A percentile compares a stretch with the other conserved stretches of the same genome.
Conservation (phyloP, 495 filamentous ascomycete genomes). For the Rostrohypoxylon terebratum region DNA sequence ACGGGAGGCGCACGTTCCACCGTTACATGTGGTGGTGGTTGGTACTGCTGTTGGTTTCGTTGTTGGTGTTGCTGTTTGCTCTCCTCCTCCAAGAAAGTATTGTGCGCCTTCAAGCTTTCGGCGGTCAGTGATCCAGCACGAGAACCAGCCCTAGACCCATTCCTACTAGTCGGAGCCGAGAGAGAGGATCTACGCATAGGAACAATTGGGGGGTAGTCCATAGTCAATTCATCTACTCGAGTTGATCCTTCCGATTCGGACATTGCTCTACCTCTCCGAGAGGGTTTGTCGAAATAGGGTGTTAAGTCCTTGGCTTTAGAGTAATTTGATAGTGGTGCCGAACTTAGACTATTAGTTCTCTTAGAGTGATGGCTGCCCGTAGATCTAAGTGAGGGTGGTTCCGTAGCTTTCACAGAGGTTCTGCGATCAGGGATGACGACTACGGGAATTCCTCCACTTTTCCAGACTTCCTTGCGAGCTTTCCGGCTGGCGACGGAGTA, state of each 20-base stretch:
- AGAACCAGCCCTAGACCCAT: slow-evolving; percentile 70
- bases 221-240: slow-evolving; percentile 62
- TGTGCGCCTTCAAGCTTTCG: slow-evolving; percentile 72
- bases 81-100: slow-evolving; percentile 52
- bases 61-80: slow-evolving; percentile 48
- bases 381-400: slow-evolving; percentile 64
- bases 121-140: slow-evolving; percentile 69
- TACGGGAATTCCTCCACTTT: slow-evolving; percentile 70
- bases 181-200: slow-evolving; percentile 73
- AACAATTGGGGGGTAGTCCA: slow-evolving; percentile 70
- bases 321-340: slow-evolving; percentile 51
- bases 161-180: slow-evolving; percentile 76
- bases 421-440: slow-evolving; percentile 76
- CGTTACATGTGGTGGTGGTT: slow-evolving; percentile 40
- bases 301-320: slow-evolving; percentile 52
- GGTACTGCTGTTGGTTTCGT: slow-evolving; percentile 43
- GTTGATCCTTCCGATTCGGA: slow-evolving; percentile 62
- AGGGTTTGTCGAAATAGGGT: slow-evolving; percentile 49
- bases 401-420: slow-evolving; percentile 70
- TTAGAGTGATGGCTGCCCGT: slow-evolving; percentile 64
- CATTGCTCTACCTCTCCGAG: slow-evolving; percentile 56
- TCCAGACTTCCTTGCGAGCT: slow-evolving; percentile 66
- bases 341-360: slow-evolving; percentile 59
- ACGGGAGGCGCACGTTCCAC: slow-evolving; percentile 45
- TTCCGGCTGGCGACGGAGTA: slow-evolving; percentile 66